Conservation (phyloP, 805 yeast species). For the Ogataea pini region DNA sequence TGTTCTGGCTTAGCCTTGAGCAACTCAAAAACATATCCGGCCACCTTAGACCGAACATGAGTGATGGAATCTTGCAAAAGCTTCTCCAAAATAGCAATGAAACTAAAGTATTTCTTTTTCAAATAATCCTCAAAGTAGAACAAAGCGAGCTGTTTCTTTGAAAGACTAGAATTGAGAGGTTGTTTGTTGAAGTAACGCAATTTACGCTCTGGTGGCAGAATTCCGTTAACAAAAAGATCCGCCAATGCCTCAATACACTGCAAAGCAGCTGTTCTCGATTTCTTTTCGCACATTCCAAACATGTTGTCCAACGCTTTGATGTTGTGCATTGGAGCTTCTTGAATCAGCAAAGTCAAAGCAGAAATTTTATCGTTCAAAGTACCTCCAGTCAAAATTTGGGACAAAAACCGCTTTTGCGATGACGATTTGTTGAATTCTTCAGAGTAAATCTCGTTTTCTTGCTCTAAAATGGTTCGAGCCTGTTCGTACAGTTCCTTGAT, state of each 20-base stretch:
- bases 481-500: slow-evolving; percentile 61
- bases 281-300: slow-evolving; percentile 78
- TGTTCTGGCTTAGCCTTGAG: slow-evolving; percentile 91
- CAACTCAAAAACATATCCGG: slow-evolving; percentile 76
- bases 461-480: slow-evolving; percentile 65
- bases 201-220: slow-evolving; percentile 86
- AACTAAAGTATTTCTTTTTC: slow-evolving; percentile 71
- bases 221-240: slow-evolving; percentile 82
- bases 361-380: slow-evolving; percentile 93
- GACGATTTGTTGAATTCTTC: slow-evolving; percentile 73
- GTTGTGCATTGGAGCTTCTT: slow-evolving; percentile 93
- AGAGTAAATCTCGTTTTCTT: slow-evolving; percentile 69
- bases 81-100: slow-evolving; percentile 74
- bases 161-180: slow-evolving; percentile 46
- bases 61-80: slow-evolving; percentile 89
- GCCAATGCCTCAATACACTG: slow-evolving; percentile 87
- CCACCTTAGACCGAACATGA: slow-evolving; percentile 78
- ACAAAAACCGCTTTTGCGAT: slow-evolving; percentile 83
- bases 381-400: slow-evolving; percentile 88
- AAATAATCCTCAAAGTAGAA: slow-evolving; percentile 89
- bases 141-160: slow-evolving; percentile 61
- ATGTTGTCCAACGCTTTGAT: slow-evolving; percentile 79
- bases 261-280: slow-evolving; percentile 88
- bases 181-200: slow-evolving; percentile 78
- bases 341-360: slow-evolving; percentile 87